A percentile compares a stretch with the other conserved stretches of the same genome.
Evolutionary conservation across 192 early-diverging fungal species (phyloP).

Genomic region (Backusella australiensis): DNA sequence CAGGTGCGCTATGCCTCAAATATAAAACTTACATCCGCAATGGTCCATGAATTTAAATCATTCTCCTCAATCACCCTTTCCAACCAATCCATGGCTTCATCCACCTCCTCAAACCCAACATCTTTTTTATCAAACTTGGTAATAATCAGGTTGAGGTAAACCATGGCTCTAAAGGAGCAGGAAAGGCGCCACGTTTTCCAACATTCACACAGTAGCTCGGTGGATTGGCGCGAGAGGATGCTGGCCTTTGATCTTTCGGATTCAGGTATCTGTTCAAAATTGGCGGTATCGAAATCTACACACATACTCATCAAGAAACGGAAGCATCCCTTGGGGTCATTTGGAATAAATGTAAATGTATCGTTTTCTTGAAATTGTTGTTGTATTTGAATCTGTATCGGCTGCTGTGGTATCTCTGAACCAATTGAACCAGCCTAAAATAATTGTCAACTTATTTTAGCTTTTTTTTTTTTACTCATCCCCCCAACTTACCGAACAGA

Average conservation of each 20-base stretch:
- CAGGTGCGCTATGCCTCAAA: no score
- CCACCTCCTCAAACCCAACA: constrained; percentile 35
- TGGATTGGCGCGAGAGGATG: constrained; percentile 49
- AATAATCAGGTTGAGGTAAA: constrained; percentile 48
- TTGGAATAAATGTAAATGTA: constrained; percentile 52
- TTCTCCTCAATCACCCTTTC: constrained; percentile 46
- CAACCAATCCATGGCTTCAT: constrained; percentile 35
- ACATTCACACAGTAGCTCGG: constrained; percentile 61
- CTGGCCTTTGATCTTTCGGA: constrained; percentile 36
- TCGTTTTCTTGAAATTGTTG: neutral
- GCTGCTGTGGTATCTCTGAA: neutral
- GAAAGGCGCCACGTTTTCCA: constrained; percentile 66
- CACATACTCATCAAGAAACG: constrained; percentile 58
- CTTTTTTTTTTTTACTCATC: neutral
- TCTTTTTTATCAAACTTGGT: constrained; percentile 42
- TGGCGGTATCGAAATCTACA: constrained; percentile 52
- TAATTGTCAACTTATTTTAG: neutral
- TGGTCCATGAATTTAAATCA: constrained; percentile 51
- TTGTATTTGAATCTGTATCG: neutral
- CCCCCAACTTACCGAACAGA: neutral
- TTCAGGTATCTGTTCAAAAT: constrained; percentile 22
- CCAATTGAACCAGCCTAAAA: neutral
- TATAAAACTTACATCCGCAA: constrained; percentile 46
- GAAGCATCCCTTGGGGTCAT: constrained; percentile 57
- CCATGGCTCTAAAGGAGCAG: constrained; percentile 43